Evolutionary conservation across 805 yeast species (phyloP).

Genomic region (Metschnikowia proteae): DNA sequence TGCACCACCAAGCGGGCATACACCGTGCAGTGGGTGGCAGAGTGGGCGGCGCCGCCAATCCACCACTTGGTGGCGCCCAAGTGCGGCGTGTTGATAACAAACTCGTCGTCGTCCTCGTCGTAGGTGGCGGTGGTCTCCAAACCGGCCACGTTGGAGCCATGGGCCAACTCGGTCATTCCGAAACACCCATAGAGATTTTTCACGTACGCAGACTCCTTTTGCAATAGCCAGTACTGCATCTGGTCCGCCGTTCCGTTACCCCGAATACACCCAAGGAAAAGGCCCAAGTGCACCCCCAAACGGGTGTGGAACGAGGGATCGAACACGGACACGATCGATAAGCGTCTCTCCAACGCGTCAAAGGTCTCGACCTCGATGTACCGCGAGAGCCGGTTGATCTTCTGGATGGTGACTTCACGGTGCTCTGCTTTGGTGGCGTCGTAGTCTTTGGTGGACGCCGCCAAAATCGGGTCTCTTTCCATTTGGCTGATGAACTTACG

Average conservation of each 20-base stretch:
- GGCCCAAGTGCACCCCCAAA: conserved; percentile 82
- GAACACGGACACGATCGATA: conserved; percentile 55
- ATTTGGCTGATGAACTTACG: conserved; percentile 52
- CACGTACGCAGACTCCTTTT: conserved; percentile 57
- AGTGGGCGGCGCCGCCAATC: conserved; percentile 98
- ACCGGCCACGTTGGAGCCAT: conserved; percentile 82
- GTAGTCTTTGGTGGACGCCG: conserved; percentile 51
- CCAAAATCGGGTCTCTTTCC: conserved; percentile 64
- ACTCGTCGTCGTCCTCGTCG: conserved; percentile 60
- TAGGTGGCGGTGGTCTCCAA: conserved; percentile 89
- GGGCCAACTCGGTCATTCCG: conserved; percentile 64
- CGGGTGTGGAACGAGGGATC: conserved; percentile 84
- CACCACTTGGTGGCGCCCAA: conserved; percentile 96
- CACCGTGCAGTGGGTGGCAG: conserved; percentile 82
- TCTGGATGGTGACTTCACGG: conserved; percentile 56
- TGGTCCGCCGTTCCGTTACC: conserved; percentile 89
- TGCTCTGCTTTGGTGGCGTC: conserved; percentile 54
- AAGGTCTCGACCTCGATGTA: conserved; percentile 52
- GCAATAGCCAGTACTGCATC: conserved; percentile 75
- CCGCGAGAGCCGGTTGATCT: conserved; percentile 56
- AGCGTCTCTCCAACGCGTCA: conserved; percentile 52
- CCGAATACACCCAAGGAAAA: conserved; percentile 73
- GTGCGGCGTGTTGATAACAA: conserved; percentile 81
- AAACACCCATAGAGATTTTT: conserved; percentile 62
- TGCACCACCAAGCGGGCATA: conserved; percentile 80